Conservation (phyloP, 768 basidiomycete species). For the Leucocoprinus leucothites region DNA sequence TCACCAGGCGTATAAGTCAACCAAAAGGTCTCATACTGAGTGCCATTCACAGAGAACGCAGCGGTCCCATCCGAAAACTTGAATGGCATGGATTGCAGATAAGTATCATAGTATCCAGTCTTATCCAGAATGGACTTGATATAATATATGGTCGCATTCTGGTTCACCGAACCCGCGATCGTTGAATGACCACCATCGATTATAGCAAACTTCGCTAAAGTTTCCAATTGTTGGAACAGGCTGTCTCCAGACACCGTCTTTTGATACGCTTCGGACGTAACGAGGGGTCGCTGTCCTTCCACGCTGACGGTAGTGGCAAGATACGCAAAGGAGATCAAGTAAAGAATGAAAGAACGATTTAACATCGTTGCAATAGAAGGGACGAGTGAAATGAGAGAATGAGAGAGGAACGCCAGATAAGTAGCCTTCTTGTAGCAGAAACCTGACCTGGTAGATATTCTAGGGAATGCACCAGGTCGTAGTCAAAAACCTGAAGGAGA, state of each 20-base stretch:
- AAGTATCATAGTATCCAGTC: slow-evolving; percentile 25
- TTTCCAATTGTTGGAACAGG: slow-evolving; percentile 24
- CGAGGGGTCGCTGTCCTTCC: slow-evolving; percentile 13
- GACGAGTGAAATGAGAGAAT: not conserved
- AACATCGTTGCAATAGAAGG: not conserved
- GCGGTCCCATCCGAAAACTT: slow-evolving; percentile 24
- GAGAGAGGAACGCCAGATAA: too few relatives aligned
- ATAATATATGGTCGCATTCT: slow-evolving; percentile 27
- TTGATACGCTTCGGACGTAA: slow-evolving; percentile 11
- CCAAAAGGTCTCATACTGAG: slow-evolving; percentile 15
- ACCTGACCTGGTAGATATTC: too few relatives aligned
- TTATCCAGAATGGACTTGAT: slow-evolving; percentile 24
- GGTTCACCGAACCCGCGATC: slow-evolving; percentile 25
- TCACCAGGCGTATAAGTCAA: slow-evolving; percentile 24
- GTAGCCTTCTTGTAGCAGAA: too few relatives aligned
- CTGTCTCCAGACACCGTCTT: slow-evolving; percentile 14
- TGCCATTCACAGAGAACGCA: slow-evolving; percentile 16
- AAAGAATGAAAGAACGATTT: too few relatives aligned
- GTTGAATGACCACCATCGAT: slow-evolving; percentile 22
- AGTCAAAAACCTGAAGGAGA: too few relatives aligned
- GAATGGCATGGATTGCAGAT: slow-evolving; percentile 26
- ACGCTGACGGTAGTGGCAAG: slow-evolving; percentile 4
- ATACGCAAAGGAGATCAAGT: not conserved
- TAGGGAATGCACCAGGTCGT: too few relatives aligned
- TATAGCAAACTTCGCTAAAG: slow-evolving; percentile 25